These are phyloP conservation scores for Rhodotorula taiwanensis DNA, from an alignment of 768 basidiomycete species.

Conservation along the genomic window DNA sequence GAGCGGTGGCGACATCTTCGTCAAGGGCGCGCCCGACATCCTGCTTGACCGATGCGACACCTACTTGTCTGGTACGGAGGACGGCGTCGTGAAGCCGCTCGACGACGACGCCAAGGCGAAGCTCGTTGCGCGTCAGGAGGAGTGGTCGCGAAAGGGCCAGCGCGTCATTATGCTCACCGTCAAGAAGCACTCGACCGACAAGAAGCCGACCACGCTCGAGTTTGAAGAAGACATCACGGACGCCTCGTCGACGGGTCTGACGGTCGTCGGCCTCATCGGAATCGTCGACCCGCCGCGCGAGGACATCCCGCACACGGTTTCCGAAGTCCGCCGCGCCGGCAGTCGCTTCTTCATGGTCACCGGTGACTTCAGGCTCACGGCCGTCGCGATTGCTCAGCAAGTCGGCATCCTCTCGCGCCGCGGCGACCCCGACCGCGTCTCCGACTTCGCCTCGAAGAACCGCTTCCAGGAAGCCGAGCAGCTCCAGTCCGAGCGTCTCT, in stretches of 20 bases:
- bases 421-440: too few species aligned
- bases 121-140: constrained; percentile 45
- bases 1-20: too few species aligned
- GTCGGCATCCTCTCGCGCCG: constrained; percentile 52
- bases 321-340: constrained; percentile 48
- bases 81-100: constrained; percentile 48
- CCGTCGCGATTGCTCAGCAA: constrained; percentile 57
- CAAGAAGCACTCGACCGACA: constrained; percentile 48
- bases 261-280: constrained; percentile 57
- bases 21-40: constrained; percentile 51
- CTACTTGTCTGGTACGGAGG: too few species aligned
- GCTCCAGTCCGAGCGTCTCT: constrained; percentile 39
- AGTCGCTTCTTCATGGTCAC: constrained; percentile 58
- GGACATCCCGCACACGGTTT: constrained; percentile 55
- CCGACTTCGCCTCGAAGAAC: too few species aligned
- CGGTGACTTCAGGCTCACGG: constrained; percentile 54
- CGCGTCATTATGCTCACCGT: constrained; percentile 60
- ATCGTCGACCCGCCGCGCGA: constrained; percentile 57
- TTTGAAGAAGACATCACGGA: constrained; percentile 46
- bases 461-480: background rate
- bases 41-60: constrained; percentile 47
- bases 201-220: constrained; percentile 16
- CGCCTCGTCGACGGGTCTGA: constrained; percentile 50
- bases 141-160: constrained; percentile 55
- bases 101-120: constrained; percentile 21